Conservation (phyloP, 345 rosid species). For the Citrus mangshanensis region DNA sequence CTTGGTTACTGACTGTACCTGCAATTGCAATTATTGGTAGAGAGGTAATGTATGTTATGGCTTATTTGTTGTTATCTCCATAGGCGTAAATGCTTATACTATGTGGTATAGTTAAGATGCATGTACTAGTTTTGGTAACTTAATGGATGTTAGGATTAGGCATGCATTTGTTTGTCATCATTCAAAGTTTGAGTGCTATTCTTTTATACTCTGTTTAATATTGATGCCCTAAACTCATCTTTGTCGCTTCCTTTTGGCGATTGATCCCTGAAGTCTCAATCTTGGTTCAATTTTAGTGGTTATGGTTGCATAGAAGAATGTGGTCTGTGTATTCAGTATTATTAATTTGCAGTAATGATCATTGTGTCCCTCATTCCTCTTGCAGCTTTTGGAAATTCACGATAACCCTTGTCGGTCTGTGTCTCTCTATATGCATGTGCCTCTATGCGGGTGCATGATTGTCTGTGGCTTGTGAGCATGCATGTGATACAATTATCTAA, state of each 20-base stretch:
- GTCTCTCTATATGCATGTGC: background rate
- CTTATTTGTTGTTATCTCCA: conserved; percentile 4
- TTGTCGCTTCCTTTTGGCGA: background rate
- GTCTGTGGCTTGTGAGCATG: background rate
- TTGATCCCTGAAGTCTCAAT: background rate
- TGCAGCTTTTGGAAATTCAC: background rate
- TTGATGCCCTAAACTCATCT: background rate
- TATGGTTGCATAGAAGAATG: background rate
- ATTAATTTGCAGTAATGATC: background rate
- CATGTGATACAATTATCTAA: background rate
- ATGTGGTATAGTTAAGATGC: background rate
- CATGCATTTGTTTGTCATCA: background rate
- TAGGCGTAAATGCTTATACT: background rate
- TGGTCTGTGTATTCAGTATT: background rate
- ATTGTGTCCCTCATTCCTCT: background rate
- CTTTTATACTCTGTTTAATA: background rate
- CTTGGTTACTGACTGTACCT: conserved; percentile 88
- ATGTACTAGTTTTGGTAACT: background rate
- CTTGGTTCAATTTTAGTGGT: background rate
- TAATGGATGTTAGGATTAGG: background rate
- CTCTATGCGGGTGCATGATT: background rate
- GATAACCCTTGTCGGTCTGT: background rate
- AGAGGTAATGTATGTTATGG: conserved; percentile 56
- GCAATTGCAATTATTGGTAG: conserved; percentile 89
- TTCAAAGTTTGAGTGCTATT: background rate